A percentile compares a stretch with the other conserved stretches of the same genome.
Conservation (phyloP, 164 flowering plant species). For the Warburgia ugandensis region DNA sequence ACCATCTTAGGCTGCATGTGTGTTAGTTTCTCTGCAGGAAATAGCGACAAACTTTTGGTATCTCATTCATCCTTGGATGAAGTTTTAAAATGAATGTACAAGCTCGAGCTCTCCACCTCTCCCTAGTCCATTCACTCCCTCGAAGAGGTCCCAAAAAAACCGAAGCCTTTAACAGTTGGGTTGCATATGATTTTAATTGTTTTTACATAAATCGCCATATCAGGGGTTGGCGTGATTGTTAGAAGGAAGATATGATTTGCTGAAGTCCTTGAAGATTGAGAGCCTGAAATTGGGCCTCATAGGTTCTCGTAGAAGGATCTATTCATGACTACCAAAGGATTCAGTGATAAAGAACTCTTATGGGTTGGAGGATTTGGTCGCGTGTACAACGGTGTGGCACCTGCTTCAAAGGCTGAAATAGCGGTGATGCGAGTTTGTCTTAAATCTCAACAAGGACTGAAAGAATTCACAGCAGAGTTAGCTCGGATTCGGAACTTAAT, state of each 20-base stretch:
- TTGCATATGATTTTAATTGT: neutral
- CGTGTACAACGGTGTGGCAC: slow-evolving; percentile 34
- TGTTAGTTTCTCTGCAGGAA: slow-evolving; percentile 5
- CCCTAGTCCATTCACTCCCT: neutral
- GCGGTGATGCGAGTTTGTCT: slow-evolving; percentile 35
- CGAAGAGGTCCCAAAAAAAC: neutral
- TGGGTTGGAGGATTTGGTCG: slow-evolving; percentile 36
- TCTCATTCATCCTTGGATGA: slow-evolving; percentile 1
- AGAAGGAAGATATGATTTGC: neutral
- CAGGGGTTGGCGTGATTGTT: neutral
- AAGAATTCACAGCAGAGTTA: slow-evolving; percentile 37
- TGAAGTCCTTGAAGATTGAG: slow-evolving; percentile 39
- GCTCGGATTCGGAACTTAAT: slow-evolving; percentile 12
- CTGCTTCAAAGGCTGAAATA: slow-evolving; percentile 18
- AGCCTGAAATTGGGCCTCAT: slow-evolving; percentile 41
- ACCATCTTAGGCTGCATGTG: slow-evolving; percentile 1
- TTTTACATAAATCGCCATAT: neutral
- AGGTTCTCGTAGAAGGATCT: slow-evolving; percentile 30
- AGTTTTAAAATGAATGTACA: slow-evolving; percentile 2
- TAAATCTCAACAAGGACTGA: slow-evolving; percentile 22
- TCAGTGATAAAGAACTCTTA: slow-evolving; percentile 26
- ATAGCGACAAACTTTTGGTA: neutral
- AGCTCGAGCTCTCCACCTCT: neutral
- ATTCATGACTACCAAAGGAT: slow-evolving; percentile 26
- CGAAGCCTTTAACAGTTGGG: slow-evolving; percentile 1